Conservation (phyloP, 2,329 filamentous ascomycete genomes). For the Trichophyton mentagrophytes region DNA sequence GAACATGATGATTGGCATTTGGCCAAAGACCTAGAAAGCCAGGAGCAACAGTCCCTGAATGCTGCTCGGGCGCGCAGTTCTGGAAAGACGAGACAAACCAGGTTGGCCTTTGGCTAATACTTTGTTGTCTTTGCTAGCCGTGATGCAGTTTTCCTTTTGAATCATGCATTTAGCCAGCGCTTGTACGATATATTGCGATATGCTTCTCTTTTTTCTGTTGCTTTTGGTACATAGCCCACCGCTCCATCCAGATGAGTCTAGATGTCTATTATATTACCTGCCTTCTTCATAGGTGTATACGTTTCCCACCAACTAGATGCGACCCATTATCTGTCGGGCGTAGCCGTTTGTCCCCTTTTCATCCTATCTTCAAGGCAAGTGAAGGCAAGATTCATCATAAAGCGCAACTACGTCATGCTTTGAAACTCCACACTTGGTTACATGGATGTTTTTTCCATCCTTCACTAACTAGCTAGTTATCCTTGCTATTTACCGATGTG, state of each 20-base stretch:
- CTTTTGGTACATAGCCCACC: background rate
- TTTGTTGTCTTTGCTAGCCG: background rate
- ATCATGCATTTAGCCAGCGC: background rate
- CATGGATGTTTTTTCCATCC: background rate
- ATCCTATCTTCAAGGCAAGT: background rate
- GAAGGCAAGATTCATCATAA: background rate
- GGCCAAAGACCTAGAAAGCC: constrained; percentile 56
- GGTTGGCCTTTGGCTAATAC: constrained; percentile 11
- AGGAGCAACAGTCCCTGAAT: constrained; percentile 6
- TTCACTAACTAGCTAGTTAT: background rate
- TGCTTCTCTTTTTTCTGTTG: background rate
- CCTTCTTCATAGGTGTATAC: no score
- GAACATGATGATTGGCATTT: constrained; percentile 93
- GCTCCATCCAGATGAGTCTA: no score
- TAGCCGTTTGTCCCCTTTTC: background rate
- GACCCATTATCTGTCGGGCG: background rate
- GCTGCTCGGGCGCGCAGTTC: background rate
- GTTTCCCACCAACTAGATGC: no score
- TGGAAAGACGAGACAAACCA: constrained; percentile 12
- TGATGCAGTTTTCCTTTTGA: background rate
- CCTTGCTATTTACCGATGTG: background rate
- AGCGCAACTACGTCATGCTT: background rate
- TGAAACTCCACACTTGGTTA: background rate
- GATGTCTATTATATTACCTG: no score
- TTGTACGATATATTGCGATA: background rate